Evolutionary conservation across 1,284 basidiomycete species (phyloP), one percentile per base, ranked within the genome.

Genomic region (Apiotrichum brassicae): DNA sequence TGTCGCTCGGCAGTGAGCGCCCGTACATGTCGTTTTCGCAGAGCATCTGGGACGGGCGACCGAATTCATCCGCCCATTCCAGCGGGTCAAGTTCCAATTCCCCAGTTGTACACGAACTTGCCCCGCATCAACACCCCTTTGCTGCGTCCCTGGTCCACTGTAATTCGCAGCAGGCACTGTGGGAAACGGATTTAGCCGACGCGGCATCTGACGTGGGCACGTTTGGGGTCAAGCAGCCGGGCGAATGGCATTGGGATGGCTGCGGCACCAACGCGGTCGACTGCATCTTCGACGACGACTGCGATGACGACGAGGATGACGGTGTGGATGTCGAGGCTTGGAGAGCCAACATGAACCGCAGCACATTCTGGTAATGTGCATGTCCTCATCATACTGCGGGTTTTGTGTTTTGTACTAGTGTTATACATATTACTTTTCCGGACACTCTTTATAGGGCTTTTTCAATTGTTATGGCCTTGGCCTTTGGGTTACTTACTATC

Each of bases 341-440:
- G 40, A n/a, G 26, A n/a, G 40, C 40, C 6, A 42, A 42, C 26
- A 40, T 40, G 39, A 40, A 34, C 33, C 33, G 16, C 33, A 34
- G 39, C 25, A 40, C 39, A 8, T n/a, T 40, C 25, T 40, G 39
- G 39, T 40, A 40, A 28, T 18, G 33, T 16, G 12, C 33, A 9
- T 34, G 33, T 34, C 11, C 33, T 34, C n/a, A n/a, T n/a, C n/a
- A n/a, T n/a, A n/a, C n/a, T n/a, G n/a, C n/a, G n/a, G n/a, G n/a
- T n/a, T n/a, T n/a, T n/a, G n/a, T n/a, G n/a, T n/a, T n/a, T n/a
- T n/a, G n/a, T n/a, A n/a, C n/a, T n/a, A n/a, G n/a, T n/a, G n/a
- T n/a, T n/a, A n/a, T n/a, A n/a, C n/a, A n/a, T n/a, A n/a, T n/a
- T n/a, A n/a, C n/a, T n/a, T n/a, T n/a, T n/a, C n/a, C n/a, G n/a